Evolutionary conservation across 75 land plant species (phyloP).

Genomic region (Adiantum capillusveneris): DNA sequence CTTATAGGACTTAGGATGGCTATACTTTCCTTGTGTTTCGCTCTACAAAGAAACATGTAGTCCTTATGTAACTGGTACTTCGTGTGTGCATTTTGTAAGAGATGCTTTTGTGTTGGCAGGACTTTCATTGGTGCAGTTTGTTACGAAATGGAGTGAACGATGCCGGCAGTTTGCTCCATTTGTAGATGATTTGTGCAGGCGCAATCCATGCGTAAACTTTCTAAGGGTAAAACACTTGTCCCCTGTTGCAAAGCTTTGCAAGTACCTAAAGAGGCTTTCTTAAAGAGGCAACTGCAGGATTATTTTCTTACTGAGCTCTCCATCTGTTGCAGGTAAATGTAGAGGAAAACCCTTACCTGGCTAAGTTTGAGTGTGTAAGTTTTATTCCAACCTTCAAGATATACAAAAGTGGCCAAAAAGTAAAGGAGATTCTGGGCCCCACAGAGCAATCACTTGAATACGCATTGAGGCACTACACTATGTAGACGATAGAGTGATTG

Average conservation of each 20-base stretch:
- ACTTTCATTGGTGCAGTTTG: slow-evolving; percentile 72
- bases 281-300: too few relatives aligned
- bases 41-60: neutral
- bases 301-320: too few relatives aligned
- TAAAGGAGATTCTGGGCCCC: slow-evolving; percentile 53
- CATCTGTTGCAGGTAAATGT: slow-evolving; percentile 41
- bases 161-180: slow-evolving; percentile 52
- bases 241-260: neutral
- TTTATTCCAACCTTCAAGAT: slow-evolving; percentile 66
- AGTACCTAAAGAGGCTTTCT: too few relatives aligned
- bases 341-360: slow-evolving; percentile 36
- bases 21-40: neutral
- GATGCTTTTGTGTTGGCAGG: slow-evolving; percentile 46
- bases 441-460: slow-evolving; percentile 44
- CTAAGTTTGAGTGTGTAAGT: slow-evolving; percentile 56
- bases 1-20: neutral
- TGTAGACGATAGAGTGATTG: neutral
- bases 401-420: slow-evolving; percentile 72
- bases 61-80: neutral
- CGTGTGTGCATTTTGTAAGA: too few relatives aligned
- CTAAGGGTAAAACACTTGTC: slow-evolving; percentile 51
- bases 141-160: slow-evolving; percentile 25
- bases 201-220: slow-evolving; percentile 70
- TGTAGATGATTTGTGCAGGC: slow-evolving; percentile 52
- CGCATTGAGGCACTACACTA: slow-evolving; percentile 35